Conservation (phyloP, 1,139 yeast species). For the Suhomyces wounanorum region DNA sequence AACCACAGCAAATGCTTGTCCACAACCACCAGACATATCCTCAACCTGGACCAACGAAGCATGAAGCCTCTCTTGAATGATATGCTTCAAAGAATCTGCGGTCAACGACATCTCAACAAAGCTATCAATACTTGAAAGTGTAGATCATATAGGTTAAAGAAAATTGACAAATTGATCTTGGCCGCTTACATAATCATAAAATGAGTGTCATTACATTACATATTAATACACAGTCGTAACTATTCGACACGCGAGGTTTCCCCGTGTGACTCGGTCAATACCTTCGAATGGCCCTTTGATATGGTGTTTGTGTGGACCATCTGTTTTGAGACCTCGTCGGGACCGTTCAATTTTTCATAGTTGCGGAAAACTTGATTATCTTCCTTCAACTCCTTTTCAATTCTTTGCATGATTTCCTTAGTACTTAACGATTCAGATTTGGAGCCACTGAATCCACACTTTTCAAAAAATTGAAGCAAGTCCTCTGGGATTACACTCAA, state of each 20-base stretch:
- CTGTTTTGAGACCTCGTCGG: constrained; percentile 26
- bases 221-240: constrained; percentile 5
- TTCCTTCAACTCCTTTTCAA: constrained; percentile 37
- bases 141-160: not conserved
- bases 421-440: constrained; percentile 27
- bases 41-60: constrained; percentile 63
- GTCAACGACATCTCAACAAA: constrained; percentile 41
- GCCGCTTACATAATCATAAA: not conserved
- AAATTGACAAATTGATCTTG: not conserved
- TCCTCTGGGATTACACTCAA: constrained; percentile 75
- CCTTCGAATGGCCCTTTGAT: constrained; percentile 38
- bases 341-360: constrained; percentile 24
- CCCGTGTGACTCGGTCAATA: constrained; percentile 30
- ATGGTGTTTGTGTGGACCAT: constrained; percentile 38
- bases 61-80: constrained; percentile 51
- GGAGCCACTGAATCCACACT: constrained; percentile 32
- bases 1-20: constrained; percentile 83
- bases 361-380: constrained; percentile 31
- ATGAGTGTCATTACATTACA: constrained; percentile 1
- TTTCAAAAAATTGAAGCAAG: constrained; percentile 39
- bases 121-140: not conserved
- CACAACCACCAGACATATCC: constrained; percentile 83
- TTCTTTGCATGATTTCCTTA: constrained; percentile 40
- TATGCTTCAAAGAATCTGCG: constrained; percentile 45
- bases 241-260: constrained; percentile 23